Base-by-base conservation (phyloP, 768 basidiomycete species). In the Cyclocybe cylindracea region DNA sequence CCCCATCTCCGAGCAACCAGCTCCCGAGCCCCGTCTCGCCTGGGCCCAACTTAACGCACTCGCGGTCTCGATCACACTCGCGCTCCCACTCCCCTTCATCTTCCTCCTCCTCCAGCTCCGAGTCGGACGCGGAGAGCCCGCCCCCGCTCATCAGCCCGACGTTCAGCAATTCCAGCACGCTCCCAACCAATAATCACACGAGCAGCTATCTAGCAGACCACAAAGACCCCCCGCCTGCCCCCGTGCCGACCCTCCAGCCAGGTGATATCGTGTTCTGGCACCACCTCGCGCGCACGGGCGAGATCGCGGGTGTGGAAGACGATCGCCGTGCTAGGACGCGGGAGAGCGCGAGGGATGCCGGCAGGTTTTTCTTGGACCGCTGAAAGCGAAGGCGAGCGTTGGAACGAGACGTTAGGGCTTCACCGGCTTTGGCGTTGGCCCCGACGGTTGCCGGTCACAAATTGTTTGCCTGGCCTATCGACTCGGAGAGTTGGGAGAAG, bases 221-320 rank as follows among this genome's bases (percentile, higher is more conserved):
- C 51, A 70, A 72, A 54, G 78, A 80, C 48, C 61, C 63, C 6
- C 69, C 74, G 36, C 52, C 24, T 24, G 24, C 53, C 46, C 50
- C 66, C 68, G 35, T 71, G 69, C 50, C 72, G 31, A 48, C 66
- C 43, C 77, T 86, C 32, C 74, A 70, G 59, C 71, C 75, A 8
- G 88, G 88, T 16, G 86, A 89, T 54, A 62, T 82, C 8, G 70
- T 91, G 13, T 88, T 78, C 61, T 91, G 89, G 89, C 87, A 91
- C 63, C 84, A 90, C 58, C 83, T 91, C 52, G 66, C 76, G 43
- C 82, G 80, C 57, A 79, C 76, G 53, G 89, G 89, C 10, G 89
- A 91, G 66, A 86, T 89, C 52, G 83, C 86, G 37, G 85, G 79
- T 24, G 85, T 87, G 8, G 66, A 66, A 45, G 83, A 90, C 54